Evolutionary conservation across 805 yeast species (phyloP), one percentile per base, ranked within the genome.

Genomic region (Barnettozyma pratensis): DNA sequence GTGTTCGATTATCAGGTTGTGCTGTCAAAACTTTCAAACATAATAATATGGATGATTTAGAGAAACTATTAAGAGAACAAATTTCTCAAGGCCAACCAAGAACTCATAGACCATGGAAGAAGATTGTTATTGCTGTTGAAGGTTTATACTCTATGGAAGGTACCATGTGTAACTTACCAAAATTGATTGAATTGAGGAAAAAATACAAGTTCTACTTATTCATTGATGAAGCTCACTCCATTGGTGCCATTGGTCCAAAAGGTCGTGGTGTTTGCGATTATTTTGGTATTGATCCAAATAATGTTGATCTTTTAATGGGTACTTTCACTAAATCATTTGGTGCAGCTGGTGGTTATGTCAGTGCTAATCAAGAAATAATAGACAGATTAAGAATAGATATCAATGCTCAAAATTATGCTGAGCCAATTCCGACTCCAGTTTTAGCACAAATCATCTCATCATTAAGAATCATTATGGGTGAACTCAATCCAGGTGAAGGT

Each of bases 271-370:
- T 94, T 36, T 91, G 97, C 71, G 98, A 94, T 62, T 87, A 88
- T 69, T 94, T 87, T 66, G 85, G 84, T 47, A 79, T 94, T 43
- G 77, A 81, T 54, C 92, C 98, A 38, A 64, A 70, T 10, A 79
- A 79, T 40, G 74, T 94, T 49, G 99, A 94, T 69, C 72, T 94
- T 53, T 70, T 94, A 56, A 94, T 94, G 99, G 99, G 99, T 44
- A 94, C 99, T 7, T 79, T 94, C 49, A 95, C 99, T 45, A 94
- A 94, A 69, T 88, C 97, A 1, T 94, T 94, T 66, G 99, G 99
- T 65, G 98, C 99, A 14, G 89, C 98, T 39, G 99, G 99, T 62
- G 99, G 99, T 42, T 94, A 94, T 65, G 72, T 94, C 54, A 92
- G 96, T n/a, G 95, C 85, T 41, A 75, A 75, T 54, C 76, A 81